Percentiles rank a stretch among this genome's conserved stretches.
Conservation (phyloP, 441 rosid species). For the Sinapis alba region DNA sequence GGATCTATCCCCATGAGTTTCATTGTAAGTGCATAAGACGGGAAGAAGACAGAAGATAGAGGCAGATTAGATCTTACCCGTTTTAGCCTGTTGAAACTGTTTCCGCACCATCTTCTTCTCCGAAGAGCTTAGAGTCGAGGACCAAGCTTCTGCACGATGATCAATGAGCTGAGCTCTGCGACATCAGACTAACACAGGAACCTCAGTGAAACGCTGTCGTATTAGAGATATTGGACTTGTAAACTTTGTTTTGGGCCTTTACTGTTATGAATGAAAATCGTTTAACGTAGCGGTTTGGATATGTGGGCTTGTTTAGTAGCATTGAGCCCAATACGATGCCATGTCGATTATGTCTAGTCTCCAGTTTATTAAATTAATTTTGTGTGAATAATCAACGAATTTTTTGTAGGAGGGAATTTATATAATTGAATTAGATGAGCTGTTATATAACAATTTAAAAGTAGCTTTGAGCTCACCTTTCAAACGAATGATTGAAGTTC, state of each 20-base stretch:
- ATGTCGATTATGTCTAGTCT: not conserved
- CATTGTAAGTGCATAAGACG: not conserved
- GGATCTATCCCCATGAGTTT: not conserved
- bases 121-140: not conserved
- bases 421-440: not conserved
- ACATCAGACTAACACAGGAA: not conserved
- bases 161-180: conserved; percentile 15
- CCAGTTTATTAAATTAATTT: not conserved
- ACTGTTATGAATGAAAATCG: not conserved
- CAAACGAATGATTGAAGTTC: not conserved
- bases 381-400: not conserved
- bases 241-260: not conserved
- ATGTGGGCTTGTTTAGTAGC: conserved; percentile 5
- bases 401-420: not conserved
- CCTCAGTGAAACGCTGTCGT: not conserved
- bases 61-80: conserved; percentile 42
- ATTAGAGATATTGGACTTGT: not conserved
- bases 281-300: not conserved
- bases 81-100: conserved; percentile 58
- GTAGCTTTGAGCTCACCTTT: conserved; percentile 21
- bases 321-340: not conserved
- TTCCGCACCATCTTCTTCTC: conserved; percentile 59
- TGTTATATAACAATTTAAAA: conserved; percentile 19
- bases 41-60: not conserved
- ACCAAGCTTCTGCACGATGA: conserved; percentile 15